These are phyloP conservation scores for Phytophthora sansomeana DNA, from an alignment of 352 stramenopile genomes.

Conservation along the genomic window DNA sequence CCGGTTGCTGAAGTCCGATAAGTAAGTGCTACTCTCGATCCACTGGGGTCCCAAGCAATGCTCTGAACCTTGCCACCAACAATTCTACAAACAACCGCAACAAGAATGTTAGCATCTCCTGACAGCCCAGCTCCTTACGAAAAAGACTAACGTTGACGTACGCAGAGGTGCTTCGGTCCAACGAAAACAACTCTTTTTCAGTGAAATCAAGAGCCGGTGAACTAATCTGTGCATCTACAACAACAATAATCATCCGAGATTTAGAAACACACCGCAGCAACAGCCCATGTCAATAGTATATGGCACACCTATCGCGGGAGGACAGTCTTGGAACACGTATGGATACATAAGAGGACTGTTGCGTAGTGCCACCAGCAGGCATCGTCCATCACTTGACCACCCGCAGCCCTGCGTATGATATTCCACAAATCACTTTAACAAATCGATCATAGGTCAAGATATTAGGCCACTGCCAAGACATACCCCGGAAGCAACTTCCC, in stretches of 20 bases:
- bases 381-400: constrained; percentile 78
- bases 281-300: background rate
- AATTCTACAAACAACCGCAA: constrained; percentile 36
- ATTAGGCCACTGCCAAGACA: constrained; percentile 3
- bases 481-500: constrained; percentile 73
- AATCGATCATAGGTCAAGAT: background rate
- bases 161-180: constrained; percentile 69
- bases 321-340: constrained; percentile 70
- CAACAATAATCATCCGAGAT: background rate
- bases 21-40: constrained; percentile 69
- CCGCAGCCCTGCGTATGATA: constrained; percentile 52
- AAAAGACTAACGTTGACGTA: constrained; percentile 29
- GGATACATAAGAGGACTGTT: constrained; percentile 69
- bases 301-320: constrained; percentile 64
- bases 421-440: constrained; percentile 7
- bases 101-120: background rate
- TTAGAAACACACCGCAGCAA: background rate
- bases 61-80: constrained; percentile 68
- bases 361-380: constrained; percentile 68
- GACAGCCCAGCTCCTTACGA: background rate
- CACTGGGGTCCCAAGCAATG: constrained; percentile 78
- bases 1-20: constrained; percentile 42
- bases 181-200: constrained; percentile 66
- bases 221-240: constrained; percentile 75
- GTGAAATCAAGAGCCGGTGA: constrained; percentile 73